Evolutionary conservation across 2,329 filamentous ascomycete genomes (phyloP), one percentile per base, ranked within the genome.

Genomic region (Mycogone perniciosa): DNA sequence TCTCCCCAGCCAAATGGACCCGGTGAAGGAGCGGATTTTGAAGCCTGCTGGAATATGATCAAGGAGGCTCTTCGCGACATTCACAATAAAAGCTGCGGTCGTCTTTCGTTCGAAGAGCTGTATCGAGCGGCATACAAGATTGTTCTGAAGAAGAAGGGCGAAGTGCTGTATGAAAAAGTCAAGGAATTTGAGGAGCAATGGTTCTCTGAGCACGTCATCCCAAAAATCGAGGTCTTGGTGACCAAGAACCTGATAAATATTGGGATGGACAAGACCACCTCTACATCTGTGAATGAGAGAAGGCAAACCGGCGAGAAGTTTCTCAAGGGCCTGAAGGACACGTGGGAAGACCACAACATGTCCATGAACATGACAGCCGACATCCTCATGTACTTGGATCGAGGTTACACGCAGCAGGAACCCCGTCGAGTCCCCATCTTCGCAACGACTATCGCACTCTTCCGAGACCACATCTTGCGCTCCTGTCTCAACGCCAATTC

Each of bases 321-420:
- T 57, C 70, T 99, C 52, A 81, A 81, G 50, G 85, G 82, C 0
- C 68, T 97, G 10, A 86, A 86, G 59, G 77, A 84, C 52, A 82
- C 85, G 2, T 99, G 91, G 89, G 82, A 90, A 54, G 87, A 95
- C 56, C 91, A 99, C 64, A 88, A 91, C 64, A 81, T 88, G 51
- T 91, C 88, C 41, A 96, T 96, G 88, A 90, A 89, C 64, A 97
- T 97, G 92, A 85, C 89, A 46, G 90, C 91, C 4, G 93, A 97
- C 67, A 89, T 97, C 31, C 76, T 97, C 46, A 96, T 97, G 90
- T 96, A 96, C 64, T 89, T 99, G 76, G 92, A 99, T 64, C 86
- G 90, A 45, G 85, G 91, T 30, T 90, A 88, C 62, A 86, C 83
- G 45, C 76, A 83, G 34, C 62, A 66, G 45, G 89, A 95, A 56